Evolutionary conservation across 1,284 basidiomycete species (phyloP), one percentile per base, ranked within the genome.

Genomic region (Chalciporus piperatoides): DNA sequence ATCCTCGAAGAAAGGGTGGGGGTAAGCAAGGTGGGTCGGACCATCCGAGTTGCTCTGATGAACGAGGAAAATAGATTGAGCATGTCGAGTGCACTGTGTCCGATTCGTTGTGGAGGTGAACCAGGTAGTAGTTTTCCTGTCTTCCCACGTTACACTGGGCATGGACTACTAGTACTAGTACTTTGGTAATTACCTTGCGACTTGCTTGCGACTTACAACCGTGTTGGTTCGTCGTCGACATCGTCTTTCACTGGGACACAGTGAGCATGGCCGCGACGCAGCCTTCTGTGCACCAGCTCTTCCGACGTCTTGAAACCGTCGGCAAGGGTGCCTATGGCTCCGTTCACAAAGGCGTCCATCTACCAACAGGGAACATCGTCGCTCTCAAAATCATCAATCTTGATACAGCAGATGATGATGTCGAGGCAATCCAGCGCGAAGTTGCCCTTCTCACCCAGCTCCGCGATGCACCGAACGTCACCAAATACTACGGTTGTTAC

Each of bases 351-450:
- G 94, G 91, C n/a, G 73, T 85, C 49, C 90, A 97, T 59, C 77
- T 90, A 39, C 79, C 85, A 1, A 86, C 90, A 0, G 89, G 91
- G 14, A 89, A 92, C 47, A 78, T 93, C 44, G 92, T 97, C 14
- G 95, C 93, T 12, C 84, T 97, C 71, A 97, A 99, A 74, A 96
- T 99, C 65, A 97, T 99, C 74, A 93, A 99, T 68, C 85, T 99
- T 55, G 97, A 99, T 71, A 97, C 91, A 14, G 85, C 91, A 46
- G 94, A 95, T 67, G 95, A 97, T 69, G 97, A 99, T 68, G 94
- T 98, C 21, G 89, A 78, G 41, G 96, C 97, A 69, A 98, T 99
- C 49, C 96, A 98, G 70, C 87, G 90, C 56, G 97, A 99, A 71
- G 93, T 99, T 17, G 86, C 92, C 6, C 82, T 99, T 41, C 78